Evolutionary conservation across 116 monocot genomes (phyloP), one percentile per base, ranked within the genome.

Genomic region (Papilionanthe hybrid): DNA sequence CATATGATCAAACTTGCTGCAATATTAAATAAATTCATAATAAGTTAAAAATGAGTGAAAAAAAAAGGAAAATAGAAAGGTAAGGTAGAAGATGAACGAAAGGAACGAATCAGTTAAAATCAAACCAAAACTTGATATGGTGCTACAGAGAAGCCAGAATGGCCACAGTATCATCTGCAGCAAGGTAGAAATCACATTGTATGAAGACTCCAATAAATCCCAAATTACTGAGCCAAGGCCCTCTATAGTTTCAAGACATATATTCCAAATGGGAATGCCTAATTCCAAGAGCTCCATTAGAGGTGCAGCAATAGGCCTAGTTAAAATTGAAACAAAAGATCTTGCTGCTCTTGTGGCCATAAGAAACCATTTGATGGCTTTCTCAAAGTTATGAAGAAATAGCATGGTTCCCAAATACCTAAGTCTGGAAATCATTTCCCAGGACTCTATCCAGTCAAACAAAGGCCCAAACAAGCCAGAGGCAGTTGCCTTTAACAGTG

Each of bases 371-470:
- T 77, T 87, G 27, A 98, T 76, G 45, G 95, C 87, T 78, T 89
- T 93, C 80, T 98, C 91, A 78, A 93, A 98, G 79, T 98, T 93
- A 82, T 98, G 94, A 42, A 98, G 86, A 82, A 98, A 98, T 75
- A 98, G 87, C 93, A 98, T 98, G 1, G 98, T 98, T 72, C 98
- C 98, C 77, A 98, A 78, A 86, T 94, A 98, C n/a, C 79, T 91
- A 27, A 98, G 87, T 69, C 98, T 90, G 10, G 98, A 98, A 78
- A 94, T 86, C 98, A 98, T 98, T 84, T 98, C 98, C 98, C 92
- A 98, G 22, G 87, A 91, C 82, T 98, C 95, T 81, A 98, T 93
- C 94, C 94, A 98, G 48, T 93, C 89, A 86, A 94, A 98, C 66
- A 94, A 90, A 20, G 98, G 98, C 5, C n/a, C 98, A 87, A 93